Base-by-base conservation (phyloP, 305 asterid species). In the Salvia sclarea region DNA sequence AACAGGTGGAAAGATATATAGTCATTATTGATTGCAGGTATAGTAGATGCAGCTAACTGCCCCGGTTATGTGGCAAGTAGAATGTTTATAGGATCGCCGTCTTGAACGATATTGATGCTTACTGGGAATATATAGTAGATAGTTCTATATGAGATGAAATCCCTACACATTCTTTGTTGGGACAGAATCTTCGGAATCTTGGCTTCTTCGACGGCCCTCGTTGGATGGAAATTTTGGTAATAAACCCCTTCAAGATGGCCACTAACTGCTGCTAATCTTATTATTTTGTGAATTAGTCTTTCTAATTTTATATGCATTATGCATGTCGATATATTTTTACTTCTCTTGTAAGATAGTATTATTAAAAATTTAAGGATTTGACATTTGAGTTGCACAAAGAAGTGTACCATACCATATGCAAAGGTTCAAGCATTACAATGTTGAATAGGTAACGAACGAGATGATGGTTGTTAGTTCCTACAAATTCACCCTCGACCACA, bases 1-100 rank as follows among this genome's bases (percentile, higher is more conserved):
- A 94, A 94, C 95, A 89, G 84, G 80, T 91, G 92, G 96, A 91
- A 85, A 80, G 91, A 83, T 66, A 66, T 76, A 64, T 88, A 76
- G 78, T 31, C 52, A 33, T 63, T 69, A 41, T 73, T 60, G 52
- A 47, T 53, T 48, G 66, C 66, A 72, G 75, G 75, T 75, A 66
- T 14, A 69, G 64, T 14, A 69, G 64, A 66, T 56, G 57, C 66
- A 64, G 68, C 78, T 75, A 70, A 70, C 82, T 58, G 17, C 8
- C 44, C 70, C 20, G 66, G 56, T 40, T 72, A 56, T 44, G 67
- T 66, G 77, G 72, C 56, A 45, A 66, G 50, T 67, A 70, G 76
- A 47, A 70, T 20, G 45, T 21, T 24, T 22, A 43, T 48, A 63
- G 61, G 64, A 49, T 57, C 53, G 54, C 69, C 41, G 69, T 31